Conservation (phyloP, 495 filamentous ascomycete genomes). For the Hypoxylon intermedium region DNA sequence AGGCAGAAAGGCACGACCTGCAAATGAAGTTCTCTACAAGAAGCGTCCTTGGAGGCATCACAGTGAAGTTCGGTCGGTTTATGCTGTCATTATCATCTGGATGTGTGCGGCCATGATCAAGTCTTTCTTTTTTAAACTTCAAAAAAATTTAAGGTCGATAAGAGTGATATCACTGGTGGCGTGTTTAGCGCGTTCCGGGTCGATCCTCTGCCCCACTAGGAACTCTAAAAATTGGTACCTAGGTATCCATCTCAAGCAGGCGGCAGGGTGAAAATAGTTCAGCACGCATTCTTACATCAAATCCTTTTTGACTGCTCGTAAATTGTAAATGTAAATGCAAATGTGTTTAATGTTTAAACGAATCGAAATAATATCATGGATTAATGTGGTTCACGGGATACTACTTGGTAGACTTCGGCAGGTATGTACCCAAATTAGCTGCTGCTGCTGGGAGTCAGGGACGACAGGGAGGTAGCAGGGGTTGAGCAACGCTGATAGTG, state of each 20-base stretch:
- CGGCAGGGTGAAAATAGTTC: too few species aligned
- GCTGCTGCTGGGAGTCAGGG: not conserved
- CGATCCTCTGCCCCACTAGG: conserved; percentile 8
- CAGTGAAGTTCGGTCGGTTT: conserved; percentile 1
- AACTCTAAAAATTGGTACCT: conserved; percentile 13
- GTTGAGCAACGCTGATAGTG: conserved; percentile 6
- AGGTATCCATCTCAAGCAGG: not conserved
- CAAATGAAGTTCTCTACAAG: conserved; percentile 48
- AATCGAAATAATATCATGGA: too few species aligned
- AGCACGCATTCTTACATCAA: too few species aligned
- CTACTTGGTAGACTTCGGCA: too few species aligned
- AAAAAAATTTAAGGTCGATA: conserved; percentile 31
- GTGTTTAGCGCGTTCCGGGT: conserved; percentile 13
- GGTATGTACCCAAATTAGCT: not conserved
- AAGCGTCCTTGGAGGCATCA: conserved; percentile 46
- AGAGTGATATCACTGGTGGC: conserved; percentile 33
- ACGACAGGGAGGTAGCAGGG: conserved; percentile 10
- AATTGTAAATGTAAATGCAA: too few species aligned
- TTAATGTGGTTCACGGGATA: too few species aligned
- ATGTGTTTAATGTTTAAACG: too few species aligned
- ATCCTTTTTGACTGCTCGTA: too few species aligned
- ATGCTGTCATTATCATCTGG: not conserved
- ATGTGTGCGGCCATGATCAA: conserved; percentile 4
- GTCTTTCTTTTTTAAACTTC: conserved; percentile 13
- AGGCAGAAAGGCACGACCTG: conserved; percentile 44